Conservation (phyloP, 495 filamentous ascomycete genomes). For the Penicillium cinerascens region DNA sequence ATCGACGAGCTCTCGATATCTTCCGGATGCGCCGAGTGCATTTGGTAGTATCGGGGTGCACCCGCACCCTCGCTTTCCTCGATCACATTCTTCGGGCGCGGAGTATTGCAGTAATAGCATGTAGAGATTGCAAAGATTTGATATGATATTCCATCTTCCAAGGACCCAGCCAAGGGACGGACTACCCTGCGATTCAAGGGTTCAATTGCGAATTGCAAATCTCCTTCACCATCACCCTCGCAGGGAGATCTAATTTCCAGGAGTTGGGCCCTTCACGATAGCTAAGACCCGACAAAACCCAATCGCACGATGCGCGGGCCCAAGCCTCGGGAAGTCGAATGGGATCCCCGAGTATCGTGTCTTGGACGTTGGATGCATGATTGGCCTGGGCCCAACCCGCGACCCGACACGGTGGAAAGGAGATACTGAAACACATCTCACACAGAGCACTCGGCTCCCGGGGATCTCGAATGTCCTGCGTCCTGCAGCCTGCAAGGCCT, state of each 20-base stretch:
- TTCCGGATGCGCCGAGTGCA: slow-evolving; percentile 1
- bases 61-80: slow-evolving; percentile 9
- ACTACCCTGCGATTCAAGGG: background rate
- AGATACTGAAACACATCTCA: slow-evolving; percentile 14
- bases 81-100: slow-evolving; percentile 10
- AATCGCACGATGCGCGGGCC: background rate
- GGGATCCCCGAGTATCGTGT: background rate
- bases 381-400: slow-evolving; percentile 2
- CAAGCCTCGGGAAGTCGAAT: background rate
- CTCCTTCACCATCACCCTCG: background rate
- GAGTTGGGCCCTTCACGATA: background rate
- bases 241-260: background rate
- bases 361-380: background rate
- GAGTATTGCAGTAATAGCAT: slow-evolving; percentile 3
- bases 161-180: background rate
- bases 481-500: slow-evolving; percentile 28
- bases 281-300: background rate
- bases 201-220: background rate
- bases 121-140: background rate
- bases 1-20: slow-evolving; percentile 15
- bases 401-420: slow-evolving; percentile 3
- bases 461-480: slow-evolving; percentile 13
- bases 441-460: slow-evolving; percentile 6
- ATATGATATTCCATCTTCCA: background rate
- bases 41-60: background rate